Evolutionary conservation across 257 asterid species (phyloP), one percentile per base, ranked within the genome.

Genomic region (Solanum verrucosum): DNA sequence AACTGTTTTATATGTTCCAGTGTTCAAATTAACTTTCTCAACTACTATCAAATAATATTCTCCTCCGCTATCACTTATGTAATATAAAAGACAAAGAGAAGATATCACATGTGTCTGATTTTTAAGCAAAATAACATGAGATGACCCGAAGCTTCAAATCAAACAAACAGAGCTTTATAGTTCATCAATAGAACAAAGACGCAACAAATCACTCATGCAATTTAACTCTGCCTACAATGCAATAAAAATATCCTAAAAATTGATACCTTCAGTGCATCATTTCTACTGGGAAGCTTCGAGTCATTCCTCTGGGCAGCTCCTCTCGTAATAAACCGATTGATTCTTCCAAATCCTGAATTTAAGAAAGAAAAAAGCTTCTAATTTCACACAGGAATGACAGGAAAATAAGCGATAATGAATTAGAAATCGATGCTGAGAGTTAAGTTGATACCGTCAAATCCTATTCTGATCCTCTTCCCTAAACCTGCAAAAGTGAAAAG

Each of bases 391-490:
- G 9, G 42, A 35, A 37, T 37, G 38, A 72, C 16, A 25, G 38
- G 65, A 44, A 14, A 44, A 40, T 13, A 77, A 77, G 12, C 8
- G 63, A 9, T 4, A 44, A 25, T 25, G 38, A 44, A 44, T 25
- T 44, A 38, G 10, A 46, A 5, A 81, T 14, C 27, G 3, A 33
- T 42, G 23, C 10, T 29, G 71, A 63, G 21, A 63, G 7, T 9
- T 77, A 40, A 37, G 38, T 15, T 20, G 5, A 27, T 84, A 88
- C 90, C 88, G 29, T 88, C 88, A 38, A 87, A 87, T 84, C 90
- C 90, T 46, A 88, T 86, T 59, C 88, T 86, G 20, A 86, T 74
- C 86, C 42, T 88, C 85, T 75, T 88, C 65, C 88, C 88, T 87
- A 84, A 85, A 84, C 90, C 90, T 88, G 87, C 13, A 84, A 35